Evolutionary conservation across 2,329 filamentous ascomycete genomes (phyloP).

Genomic region (Penicillium sp.): DNA sequence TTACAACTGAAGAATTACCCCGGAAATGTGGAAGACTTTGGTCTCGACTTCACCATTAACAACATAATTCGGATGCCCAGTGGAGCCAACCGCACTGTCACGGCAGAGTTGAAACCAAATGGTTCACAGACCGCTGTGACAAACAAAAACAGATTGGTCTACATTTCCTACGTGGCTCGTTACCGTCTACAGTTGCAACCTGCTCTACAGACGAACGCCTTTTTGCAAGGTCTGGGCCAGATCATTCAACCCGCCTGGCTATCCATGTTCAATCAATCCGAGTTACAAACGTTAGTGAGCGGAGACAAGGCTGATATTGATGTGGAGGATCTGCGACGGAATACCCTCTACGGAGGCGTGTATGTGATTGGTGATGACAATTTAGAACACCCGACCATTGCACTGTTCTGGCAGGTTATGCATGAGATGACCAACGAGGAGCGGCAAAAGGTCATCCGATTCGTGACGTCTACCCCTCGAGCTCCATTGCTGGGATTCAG

Average conservation of each 20-base stretch:
- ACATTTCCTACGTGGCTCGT: slow-evolving; percentile 86
- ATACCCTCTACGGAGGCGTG: slow-evolving; percentile 84
- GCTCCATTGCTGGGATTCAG: slow-evolving; percentile 87
- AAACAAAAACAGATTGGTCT: slow-evolving; percentile 89
- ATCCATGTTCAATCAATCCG: slow-evolving; percentile 96
- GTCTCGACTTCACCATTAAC: slow-evolving; percentile 84
- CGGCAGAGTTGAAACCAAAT: slow-evolving; percentile 71
- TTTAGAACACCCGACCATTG: slow-evolving; percentile 78
- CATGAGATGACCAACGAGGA: slow-evolving; percentile 71
- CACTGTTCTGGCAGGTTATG: slow-evolving; percentile 92
- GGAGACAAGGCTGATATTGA: slow-evolving; percentile 85
- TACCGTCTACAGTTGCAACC: slow-evolving; percentile 83
- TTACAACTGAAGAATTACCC: slow-evolving; percentile 77
- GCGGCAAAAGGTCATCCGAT: slow-evolving; percentile 83
- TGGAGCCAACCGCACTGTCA: slow-evolving; percentile 60
- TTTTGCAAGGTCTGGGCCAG: slow-evolving; percentile 77
- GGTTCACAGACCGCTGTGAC: slow-evolving; percentile 78
- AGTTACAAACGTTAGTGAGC: slow-evolving; percentile 89
- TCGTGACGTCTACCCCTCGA: slow-evolving; percentile 89
- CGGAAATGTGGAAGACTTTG: slow-evolving; percentile 76
- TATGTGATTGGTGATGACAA: slow-evolving; percentile 89
- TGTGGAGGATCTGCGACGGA: slow-evolving; percentile 75
- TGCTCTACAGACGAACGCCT: slow-evolving; percentile 77
- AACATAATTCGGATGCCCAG: slow-evolving; percentile 62
- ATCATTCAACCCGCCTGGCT: slow-evolving; percentile 94